Evolutionary conservation across 2,329 filamentous ascomycete species (phyloP).

Genomic region (Cytospora piceae): DNA sequence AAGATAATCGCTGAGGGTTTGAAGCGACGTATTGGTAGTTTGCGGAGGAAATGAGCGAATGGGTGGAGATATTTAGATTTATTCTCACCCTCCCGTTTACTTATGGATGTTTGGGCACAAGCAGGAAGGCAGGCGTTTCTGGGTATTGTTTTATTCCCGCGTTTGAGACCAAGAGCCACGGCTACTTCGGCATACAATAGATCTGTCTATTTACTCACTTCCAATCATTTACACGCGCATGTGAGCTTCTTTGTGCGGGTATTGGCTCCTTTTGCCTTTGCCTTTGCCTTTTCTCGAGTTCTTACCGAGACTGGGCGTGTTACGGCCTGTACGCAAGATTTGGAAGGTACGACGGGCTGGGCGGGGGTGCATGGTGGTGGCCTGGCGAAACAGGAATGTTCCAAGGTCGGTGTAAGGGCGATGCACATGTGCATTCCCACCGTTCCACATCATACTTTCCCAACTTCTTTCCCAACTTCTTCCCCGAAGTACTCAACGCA

Average conservation of each 20-base stretch:
- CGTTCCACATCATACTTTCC: no score
- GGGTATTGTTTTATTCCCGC: neutral
- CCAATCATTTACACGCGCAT: neutral
- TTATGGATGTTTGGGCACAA: neutral
- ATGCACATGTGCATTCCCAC: no score
- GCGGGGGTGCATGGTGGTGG: no score
- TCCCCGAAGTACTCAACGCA: no score
- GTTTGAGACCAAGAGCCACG: neutral
- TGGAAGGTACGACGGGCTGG: no score
- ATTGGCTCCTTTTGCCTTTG: no score
- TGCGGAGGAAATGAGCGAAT: slow-evolving; percentile 49
- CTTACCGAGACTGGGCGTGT: no score
- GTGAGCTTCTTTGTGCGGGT: neutral
- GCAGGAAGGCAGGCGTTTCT: neutral
- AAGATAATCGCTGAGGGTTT: slow-evolving; percentile 54
- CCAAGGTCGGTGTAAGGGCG: no score
- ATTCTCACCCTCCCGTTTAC: neutral
- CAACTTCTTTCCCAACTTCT: no score
- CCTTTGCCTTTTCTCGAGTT: no score
- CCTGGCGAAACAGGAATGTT: no score
- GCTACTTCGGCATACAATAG: neutral
- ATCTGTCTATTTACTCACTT: neutral
- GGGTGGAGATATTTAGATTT: neutral
- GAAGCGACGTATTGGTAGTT: slow-evolving; percentile 57
- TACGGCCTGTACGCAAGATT: no score